Conservation (phyloP, 2,329 filamentous ascomycete genomes). For the Ceratocystis smalleyi region DNA sequence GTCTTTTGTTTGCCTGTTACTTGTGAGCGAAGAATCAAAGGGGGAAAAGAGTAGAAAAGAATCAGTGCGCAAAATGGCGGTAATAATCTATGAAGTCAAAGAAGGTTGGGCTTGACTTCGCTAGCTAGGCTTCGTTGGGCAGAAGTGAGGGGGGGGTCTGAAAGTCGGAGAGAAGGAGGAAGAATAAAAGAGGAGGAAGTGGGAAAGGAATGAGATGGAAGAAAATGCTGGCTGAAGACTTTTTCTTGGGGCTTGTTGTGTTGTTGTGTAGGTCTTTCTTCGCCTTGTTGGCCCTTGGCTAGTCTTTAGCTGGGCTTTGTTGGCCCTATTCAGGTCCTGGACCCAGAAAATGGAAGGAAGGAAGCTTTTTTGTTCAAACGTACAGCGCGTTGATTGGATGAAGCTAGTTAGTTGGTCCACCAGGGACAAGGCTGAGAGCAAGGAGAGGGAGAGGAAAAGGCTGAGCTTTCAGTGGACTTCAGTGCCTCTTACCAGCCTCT, state of each 20-base stretch:
- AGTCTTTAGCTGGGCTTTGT: neutral
- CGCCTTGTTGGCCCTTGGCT: neutral
- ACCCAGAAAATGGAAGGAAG: neutral
- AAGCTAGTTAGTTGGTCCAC: neutral
- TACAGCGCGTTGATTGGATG: neutral
- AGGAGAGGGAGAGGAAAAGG: neutral
- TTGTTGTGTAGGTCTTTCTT: neutral
- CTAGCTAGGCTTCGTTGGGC: neutral
- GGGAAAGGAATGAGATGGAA: neutral
- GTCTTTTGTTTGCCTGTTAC: neutral
- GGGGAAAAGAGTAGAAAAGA: neutral
- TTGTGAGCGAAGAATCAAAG: neutral
- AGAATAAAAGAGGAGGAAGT: conserved; percentile 2
- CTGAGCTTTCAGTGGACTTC: neutral
- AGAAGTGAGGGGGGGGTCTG: neutral
- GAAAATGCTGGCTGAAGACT: conserved; percentile 4
- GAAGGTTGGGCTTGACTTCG: neutral
- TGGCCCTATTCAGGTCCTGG: neutral
- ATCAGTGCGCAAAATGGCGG: neutral
- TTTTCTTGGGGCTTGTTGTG: neutral
- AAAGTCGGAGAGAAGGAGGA: neutral
- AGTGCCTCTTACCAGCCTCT: neutral
- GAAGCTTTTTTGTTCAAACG: neutral
- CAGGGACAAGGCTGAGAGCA: neutral
- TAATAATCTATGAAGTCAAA: neutral